Conservation (phyloP, 306 rosid species). For the Castanea mollissima region DNA sequence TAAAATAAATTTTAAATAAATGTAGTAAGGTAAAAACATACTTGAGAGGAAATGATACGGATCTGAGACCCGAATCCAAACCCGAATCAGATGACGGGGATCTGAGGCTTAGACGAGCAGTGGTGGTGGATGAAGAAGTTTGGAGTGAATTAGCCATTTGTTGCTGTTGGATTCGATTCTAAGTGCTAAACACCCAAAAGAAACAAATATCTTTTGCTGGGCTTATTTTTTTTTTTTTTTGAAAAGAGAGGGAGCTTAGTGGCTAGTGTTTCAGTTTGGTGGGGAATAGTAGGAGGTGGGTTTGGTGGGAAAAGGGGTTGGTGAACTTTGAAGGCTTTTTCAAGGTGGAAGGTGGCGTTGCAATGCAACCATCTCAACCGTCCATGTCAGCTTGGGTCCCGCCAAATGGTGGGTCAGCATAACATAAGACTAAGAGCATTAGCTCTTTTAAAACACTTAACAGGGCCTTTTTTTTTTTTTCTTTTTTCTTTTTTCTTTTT, state of each 20-base stretch:
- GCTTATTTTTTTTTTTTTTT: no score
- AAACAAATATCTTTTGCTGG: no score
- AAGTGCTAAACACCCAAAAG: no score
- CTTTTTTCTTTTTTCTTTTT: fast-evolving
- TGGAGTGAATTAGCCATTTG: slow-evolving; percentile 40
- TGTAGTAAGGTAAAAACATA: background rate
- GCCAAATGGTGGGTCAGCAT: no score
- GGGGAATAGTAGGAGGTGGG: background rate
- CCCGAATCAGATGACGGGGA: slow-evolving; percentile 20
- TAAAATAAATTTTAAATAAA: background rate
- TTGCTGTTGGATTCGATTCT: no score
- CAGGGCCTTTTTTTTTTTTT: fast-evolving
- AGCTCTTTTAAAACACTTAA: no score
- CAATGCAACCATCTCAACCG: no score
- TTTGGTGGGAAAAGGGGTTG: no score
- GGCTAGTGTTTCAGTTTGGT: background rate
- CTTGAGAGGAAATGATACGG: slow-evolving; percentile 36
- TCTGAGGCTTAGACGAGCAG: slow-evolving; percentile 10
- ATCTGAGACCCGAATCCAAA: slow-evolving; percentile 25
- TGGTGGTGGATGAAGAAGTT: background rate
- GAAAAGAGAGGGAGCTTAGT: background rate
- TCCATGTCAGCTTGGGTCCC: no score
- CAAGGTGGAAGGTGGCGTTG: no score
- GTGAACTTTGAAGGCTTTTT: no score
- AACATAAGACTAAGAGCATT: no score